Evolutionary conservation across 306 rosid species (phyloP), one percentile per base, ranked within the genome.

Genomic region (Prunus campanulata): DNA sequence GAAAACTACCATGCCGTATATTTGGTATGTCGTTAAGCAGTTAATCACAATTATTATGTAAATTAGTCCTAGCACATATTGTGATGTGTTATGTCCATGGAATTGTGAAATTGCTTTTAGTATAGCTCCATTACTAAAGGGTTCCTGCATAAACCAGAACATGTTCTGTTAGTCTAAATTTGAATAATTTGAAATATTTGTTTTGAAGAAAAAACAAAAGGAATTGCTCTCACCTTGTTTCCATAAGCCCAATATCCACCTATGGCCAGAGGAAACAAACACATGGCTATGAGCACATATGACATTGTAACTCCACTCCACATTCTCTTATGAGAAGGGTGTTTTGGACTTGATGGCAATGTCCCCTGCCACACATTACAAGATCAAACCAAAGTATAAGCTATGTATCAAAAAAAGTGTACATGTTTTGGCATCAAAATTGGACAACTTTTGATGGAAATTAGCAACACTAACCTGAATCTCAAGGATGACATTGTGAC

Each of bases 231-330:
- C 77, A 75, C 93, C 93, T 85, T 60, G 71, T 83, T 78, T 74
- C 96, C 93, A 18, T 92, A 87, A 18, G 90, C 87, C 96, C 93
- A 90, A 67, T 79, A 92, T 74, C 96, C 97, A 7, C 57, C 84
- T 4, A 88, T 78, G 48, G 91, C 90, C 0, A 90, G 73, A 2
- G 91, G 87, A 79, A 84, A 82, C 24, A 87, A 50, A 44, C 92
- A 86, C 70, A 74, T n/a, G 27, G 86, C 85, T 27, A 90, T 86
- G 1, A 81, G 49, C 55, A 49, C 11, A 63, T 90, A 90, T 0
- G 97, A 83, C 30, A 86, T 15, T 22, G 46, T 63, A 69, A 90
- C 91, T 68, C 77, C 91, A 77, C 48, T 74, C 27, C 75, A 78
- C 96, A 92, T 90, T 68, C 79, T 61, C 82, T 12, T 71, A 48